phyloP scores from a whole-genome alignment of 1,284 basidiomycete species.

The Paramarasmius palmivorus region DNA sequence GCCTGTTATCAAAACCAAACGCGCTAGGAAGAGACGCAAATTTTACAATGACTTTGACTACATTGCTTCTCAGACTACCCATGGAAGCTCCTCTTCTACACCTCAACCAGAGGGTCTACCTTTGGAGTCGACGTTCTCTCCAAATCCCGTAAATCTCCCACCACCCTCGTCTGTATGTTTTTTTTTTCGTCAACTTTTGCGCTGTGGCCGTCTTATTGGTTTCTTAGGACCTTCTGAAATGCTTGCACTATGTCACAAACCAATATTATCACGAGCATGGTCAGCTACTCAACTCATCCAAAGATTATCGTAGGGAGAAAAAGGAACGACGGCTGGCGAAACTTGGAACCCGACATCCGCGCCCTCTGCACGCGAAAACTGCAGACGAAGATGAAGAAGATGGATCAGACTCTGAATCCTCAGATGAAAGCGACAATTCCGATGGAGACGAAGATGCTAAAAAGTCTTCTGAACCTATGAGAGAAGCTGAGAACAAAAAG shows the following conservation, averaged over 20 bases:
- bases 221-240: constrained; percentile 67
- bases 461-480: no score
- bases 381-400: constrained; percentile 16
- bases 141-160: constrained; percentile 17
- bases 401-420: neutral
- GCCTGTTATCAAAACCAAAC: constrained; percentile 12
- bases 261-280: constrained; percentile 62
- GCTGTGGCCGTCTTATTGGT: constrained; percentile 3
- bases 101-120: neutral
- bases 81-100: neutral
- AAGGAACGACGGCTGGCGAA: constrained; percentile 29
- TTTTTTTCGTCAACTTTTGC: constrained; percentile 1
- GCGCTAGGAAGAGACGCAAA: constrained; percentile 36
- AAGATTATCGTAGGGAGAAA: constrained; percentile 43
- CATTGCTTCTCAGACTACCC: constrained; percentile 21
- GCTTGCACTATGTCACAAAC: constrained; percentile 66
- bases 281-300: constrained; percentile 53
- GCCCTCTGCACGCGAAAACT: constrained; percentile 1
- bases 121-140: no score
- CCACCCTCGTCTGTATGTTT: constrained; percentile 48
- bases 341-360: constrained; percentile 3
- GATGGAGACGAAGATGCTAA: neutral
- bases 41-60: constrained; percentile 40
- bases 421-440: neutral
- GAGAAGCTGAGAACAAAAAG: no score